A percentile compares a stretch with the other conserved stretches of the same genome.
Evolutionary conservation across 345 rosid species (phyloP).

Genomic region (Eucalyptus regnans): DNA sequence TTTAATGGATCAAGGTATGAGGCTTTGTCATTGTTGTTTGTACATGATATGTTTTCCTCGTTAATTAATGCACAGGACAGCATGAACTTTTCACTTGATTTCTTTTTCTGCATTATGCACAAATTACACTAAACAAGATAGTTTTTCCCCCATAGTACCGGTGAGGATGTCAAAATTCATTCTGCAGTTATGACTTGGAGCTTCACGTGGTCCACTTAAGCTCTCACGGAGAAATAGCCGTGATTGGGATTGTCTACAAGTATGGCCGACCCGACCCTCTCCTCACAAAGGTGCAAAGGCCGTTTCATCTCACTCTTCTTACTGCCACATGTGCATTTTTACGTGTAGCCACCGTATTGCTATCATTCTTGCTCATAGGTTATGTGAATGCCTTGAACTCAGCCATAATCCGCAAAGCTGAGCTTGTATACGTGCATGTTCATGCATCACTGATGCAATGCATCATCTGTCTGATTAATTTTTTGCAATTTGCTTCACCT

Average conservation of each 20-base stretch:
- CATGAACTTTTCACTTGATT: background rate
- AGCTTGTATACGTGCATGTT: background rate
- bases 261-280: constrained; percentile 46
- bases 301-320: background rate
- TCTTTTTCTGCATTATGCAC: background rate
- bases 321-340: background rate
- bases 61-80: background rate
- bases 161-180: background rate
- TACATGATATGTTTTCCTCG: background rate
- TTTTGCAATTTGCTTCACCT: background rate
- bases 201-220: constrained; percentile 49
- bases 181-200: constrained; percentile 33
- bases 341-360: background rate
- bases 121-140: background rate
- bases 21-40: background rate
- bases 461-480: background rate
- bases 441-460: background rate
- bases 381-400: background rate
- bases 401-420: background rate
- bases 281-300: constrained; percentile 29
- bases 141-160: background rate
- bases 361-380: background rate
- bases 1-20: constrained; percentile 40
- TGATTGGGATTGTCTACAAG: constrained; percentile 35
- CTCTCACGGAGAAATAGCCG: constrained; percentile 23